Evolutionary conservation across 176 grass and related monocot genomes (phyloP).

Genomic region (Cenchrus americanus): DNA sequence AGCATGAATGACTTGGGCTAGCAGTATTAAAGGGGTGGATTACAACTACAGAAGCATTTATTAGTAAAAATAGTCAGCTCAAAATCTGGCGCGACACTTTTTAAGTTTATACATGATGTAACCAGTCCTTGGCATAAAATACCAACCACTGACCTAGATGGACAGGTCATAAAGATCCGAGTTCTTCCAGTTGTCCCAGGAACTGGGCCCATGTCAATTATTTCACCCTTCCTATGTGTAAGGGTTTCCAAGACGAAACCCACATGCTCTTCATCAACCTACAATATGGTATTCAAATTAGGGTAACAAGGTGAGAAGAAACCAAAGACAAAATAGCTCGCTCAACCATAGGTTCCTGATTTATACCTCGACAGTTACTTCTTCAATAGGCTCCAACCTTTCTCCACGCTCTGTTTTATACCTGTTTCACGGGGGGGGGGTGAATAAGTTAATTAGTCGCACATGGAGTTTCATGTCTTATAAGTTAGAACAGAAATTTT

Average conservation of each 20-base stretch:
- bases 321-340: conserved; percentile 28
- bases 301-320: conserved; percentile 40
- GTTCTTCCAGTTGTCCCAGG: conserved; percentile 80
- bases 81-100: conserved; percentile 15
- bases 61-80: not conserved
- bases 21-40: conserved; percentile 13
- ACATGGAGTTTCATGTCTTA: not conserved
- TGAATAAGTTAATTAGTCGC: conserved; percentile 25
- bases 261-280: conserved; percentile 97
- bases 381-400: conserved; percentile 94
- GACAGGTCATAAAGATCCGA: conserved; percentile 85
- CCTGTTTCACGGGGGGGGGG: conserved; percentile 53
- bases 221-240: conserved; percentile 84
- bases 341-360: conserved; percentile 40
- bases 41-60: not conserved
- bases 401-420: conserved; percentile 80
- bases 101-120: not conserved
- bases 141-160: conserved; percentile 71
- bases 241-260: conserved; percentile 94
- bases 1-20: not conserved
- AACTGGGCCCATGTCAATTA: conserved; percentile 96
- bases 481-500: not conserved
- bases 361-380: conserved; percentile 97
- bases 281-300: conserved; percentile 45
- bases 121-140: conserved; percentile 18